Base-by-base conservation (phyloP, 169 alveolate species). In the Perkinsus olseni region DNA sequence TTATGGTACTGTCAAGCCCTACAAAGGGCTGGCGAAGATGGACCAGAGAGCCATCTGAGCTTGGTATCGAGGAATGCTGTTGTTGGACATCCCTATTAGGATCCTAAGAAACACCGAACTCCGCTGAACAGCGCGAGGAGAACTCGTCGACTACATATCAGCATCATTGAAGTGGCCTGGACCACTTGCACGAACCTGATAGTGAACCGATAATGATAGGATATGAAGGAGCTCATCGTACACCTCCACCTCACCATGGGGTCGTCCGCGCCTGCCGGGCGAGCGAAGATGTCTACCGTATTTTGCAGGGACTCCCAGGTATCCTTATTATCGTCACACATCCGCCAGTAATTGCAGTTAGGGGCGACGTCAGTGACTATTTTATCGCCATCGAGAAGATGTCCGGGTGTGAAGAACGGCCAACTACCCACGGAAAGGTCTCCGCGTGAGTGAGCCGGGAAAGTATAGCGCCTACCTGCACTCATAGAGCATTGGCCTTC, bases 131-230 rank as follows among this genome's bases (percentile, higher is more conserved):
- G 62, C 62, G 62, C 6, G 62, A 45, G 17, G 62, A 6, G 62
- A 17, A 10, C 24, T 10, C 17, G 82, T 28, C 82, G 17, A 28
- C 10, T 62, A 93, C 97, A 97, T 97, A 93, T 97, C 98, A n/a
- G 97, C 97, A 74, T 97, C 97, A 92, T 97, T 97, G 97, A 97
- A 94, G 74, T 94, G 94, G 38, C 96, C 96, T 17, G 97, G 97
- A 21, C 96, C 96, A n/a, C 92, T 62, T 3, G 82, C 82, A 62
- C 37, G 82, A 6, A 62, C 34, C 82, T 62, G 17, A 45, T 17
- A 17, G 62, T 6, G 6, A 6, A 45, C 24, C 62, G 62, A n/a
- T n/a, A 10, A 45, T 45, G 6, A 45, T 10, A 45, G 6, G 17
- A 45, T 17, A 62, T 62, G 34, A 62, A 62, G n/a, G n/a, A 28